These are phyloP conservation scores for Nicotiana obtusifolia DNA, from an alignment of 257 asterid species.

Conservation along the genomic window DNA sequence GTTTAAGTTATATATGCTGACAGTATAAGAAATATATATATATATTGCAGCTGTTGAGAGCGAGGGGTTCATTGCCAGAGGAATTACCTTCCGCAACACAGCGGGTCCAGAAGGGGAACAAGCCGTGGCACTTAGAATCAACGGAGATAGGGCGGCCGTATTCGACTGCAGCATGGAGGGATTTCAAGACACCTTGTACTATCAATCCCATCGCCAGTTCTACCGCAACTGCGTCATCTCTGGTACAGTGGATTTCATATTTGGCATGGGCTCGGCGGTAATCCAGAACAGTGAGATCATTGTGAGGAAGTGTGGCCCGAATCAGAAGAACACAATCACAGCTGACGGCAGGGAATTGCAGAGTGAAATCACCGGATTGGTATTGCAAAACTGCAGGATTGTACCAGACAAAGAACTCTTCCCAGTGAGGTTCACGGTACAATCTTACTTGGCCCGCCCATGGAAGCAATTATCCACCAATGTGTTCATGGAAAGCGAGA, in stretches of 20 bases:
- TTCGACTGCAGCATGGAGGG: conserved; percentile 75
- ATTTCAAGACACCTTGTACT: conserved; percentile 64
- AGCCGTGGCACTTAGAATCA: conserved; percentile 61
- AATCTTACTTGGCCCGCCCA: conserved; percentile 52
- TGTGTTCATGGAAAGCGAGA: conserved; percentile 47
- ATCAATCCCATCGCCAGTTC: conserved; percentile 48
- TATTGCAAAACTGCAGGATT: conserved; percentile 60
- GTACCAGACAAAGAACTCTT: conserved; percentile 32
- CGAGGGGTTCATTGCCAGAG: conserved; percentile 43
- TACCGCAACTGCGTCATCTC: conserved; percentile 61
- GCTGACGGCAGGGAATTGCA: conserved; percentile 54
- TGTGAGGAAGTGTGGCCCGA: conserved; percentile 30
- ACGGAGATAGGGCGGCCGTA: conserved; percentile 40
- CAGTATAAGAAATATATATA: too few species aligned
- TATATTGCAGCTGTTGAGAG: conserved; percentile 30
- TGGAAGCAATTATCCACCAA: conserved; percentile 44
- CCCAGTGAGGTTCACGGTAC: conserved; percentile 25
- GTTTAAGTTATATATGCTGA: too few species aligned
- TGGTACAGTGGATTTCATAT: conserved; percentile 75
- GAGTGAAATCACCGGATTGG: conserved; percentile 35
- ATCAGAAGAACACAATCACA: conserved; percentile 48
- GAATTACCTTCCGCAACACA: conserved; percentile 56
- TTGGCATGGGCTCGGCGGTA: conserved; percentile 56
- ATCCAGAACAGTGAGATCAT: conserved; percentile 59
- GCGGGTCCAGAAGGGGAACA: conserved; percentile 66